phyloP scores from a whole-genome alignment of 352 stramenopile species.

The Thalassiosira livingstoniorum region DNA sequence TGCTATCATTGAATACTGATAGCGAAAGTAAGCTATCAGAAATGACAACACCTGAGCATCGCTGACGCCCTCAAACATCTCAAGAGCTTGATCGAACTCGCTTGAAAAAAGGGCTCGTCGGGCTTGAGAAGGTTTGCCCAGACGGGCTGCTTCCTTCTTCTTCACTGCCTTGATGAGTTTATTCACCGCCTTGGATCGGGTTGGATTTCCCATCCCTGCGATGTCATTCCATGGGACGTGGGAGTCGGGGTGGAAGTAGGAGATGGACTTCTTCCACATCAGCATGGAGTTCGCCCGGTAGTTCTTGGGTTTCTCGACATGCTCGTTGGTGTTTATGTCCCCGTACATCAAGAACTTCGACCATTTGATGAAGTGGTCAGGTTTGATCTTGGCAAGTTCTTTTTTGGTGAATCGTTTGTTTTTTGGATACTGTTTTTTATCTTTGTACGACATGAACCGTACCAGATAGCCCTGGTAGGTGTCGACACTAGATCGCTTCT shows the following conservation, averaged over 20 bases:
- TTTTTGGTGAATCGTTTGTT: no score
- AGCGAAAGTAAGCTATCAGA: conserved; percentile 16
- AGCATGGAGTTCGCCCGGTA: conserved; percentile 17
- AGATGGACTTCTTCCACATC: conserved; percentile 16
- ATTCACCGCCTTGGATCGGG: neutral
- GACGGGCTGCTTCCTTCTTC: neutral
- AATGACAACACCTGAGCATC: conserved; percentile 10
- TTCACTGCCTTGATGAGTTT: neutral
- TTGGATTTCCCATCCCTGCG: neutral
- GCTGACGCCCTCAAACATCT: neutral
- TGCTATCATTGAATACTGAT: conserved; percentile 46
- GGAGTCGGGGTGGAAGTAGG: neutral
- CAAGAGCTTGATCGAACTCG: conserved; percentile 30
- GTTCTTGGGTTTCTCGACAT: conserved; percentile 7
- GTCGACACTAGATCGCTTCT: no score
- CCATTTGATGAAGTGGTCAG: neutral
- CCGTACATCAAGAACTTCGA: conserved; percentile 4
- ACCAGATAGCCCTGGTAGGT: no score
- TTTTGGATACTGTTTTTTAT: no score
- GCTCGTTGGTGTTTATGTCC: neutral
- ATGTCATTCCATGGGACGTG: neutral
- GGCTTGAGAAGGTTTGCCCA: neutral
- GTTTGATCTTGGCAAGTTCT: no score
- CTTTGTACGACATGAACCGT: no score
- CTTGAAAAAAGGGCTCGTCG: neutral